These are phyloP conservation scores for Cyberlindnera petersonii DNA, from an alignment of 805 yeast genomes.

Conservation along the genomic window DNA sequence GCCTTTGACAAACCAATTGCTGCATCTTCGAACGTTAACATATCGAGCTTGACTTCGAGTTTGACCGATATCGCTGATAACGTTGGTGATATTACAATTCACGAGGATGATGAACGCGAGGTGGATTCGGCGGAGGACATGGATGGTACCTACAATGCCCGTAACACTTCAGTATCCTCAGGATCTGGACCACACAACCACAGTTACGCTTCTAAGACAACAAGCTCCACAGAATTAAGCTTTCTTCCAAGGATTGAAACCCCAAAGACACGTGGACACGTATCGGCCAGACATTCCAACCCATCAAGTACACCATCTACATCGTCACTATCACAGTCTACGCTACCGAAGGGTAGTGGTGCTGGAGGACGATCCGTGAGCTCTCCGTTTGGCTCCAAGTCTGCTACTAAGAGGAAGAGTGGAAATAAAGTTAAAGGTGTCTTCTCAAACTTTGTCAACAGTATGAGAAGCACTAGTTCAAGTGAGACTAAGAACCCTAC, in stretches of 20 bases:
- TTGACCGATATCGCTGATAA: slow-evolving; percentile 21
- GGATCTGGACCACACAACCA: slow-evolving; percentile 5
- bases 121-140: not conserved
- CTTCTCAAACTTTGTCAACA: slow-evolving; percentile 43
- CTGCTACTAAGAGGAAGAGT: slow-evolving; percentile 33
- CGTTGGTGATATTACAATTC: slow-evolving; percentile 25
- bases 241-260: slow-evolving; percentile 14
- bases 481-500: slow-evolving; percentile 16
- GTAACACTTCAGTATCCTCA: slow-evolving; percentile 15
- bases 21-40: slow-evolving; percentile 27
- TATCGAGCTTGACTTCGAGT: slow-evolving; percentile 23
- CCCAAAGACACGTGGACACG: slow-evolving; percentile 12
- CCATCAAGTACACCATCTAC: slow-evolving; percentile 17
- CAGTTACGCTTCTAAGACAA: slow-evolving; percentile 8
- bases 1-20: slow-evolving; percentile 27
- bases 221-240: slow-evolving; percentile 12
- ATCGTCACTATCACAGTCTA: slow-evolving; percentile 15
- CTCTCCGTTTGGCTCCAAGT: slow-evolving; percentile 23
- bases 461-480: slow-evolving; percentile 40
- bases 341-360: slow-evolving; percentile 10
- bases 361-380: slow-evolving; percentile 22
- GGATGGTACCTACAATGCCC: slow-evolving; percentile 9
- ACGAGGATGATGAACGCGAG: slow-evolving; percentile 18
- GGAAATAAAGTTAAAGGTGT: slow-evolving; percentile 57
- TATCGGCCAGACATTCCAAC: slow-evolving; percentile 13